These are phyloP conservation scores for Camptophora hylomeconis DNA, from an alignment of 2,329 filamentous ascomycete species.

Conservation along the genomic window DNA sequence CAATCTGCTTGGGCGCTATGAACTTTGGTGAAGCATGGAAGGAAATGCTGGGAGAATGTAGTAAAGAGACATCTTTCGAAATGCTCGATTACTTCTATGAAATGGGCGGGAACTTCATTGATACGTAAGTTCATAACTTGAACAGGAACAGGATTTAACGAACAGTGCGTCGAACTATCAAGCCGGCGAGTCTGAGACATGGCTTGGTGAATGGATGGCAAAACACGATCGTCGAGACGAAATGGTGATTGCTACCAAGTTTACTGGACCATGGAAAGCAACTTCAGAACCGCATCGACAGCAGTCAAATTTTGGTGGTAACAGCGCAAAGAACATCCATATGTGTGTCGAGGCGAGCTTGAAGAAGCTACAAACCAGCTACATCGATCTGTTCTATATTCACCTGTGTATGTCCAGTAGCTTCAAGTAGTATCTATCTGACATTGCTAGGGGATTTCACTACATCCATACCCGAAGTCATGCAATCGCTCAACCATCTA, in stretches of 20 bases:
- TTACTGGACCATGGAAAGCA: conserved; percentile 26
- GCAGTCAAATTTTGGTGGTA: conserved; percentile 31
- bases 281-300: conserved; percentile 7
- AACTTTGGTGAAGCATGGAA: conserved; percentile 41
- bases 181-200: conserved; percentile 32
- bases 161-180: conserved; percentile 28
- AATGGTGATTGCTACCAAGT: conserved; percentile 44
- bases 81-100: conserved; percentile 36
- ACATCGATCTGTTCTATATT: conserved; percentile 25
- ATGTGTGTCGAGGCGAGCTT: conserved; percentile 22
- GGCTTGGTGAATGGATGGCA: conserved; percentile 40
- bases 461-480: conserved; percentile 52
- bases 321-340: conserved; percentile 22
- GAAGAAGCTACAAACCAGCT: conserved; percentile 23
- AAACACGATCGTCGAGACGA: conserved; percentile 32
- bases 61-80: conserved; percentile 31
- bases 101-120: conserved; percentile 40
- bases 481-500: conserved; percentile 53
- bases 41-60: conserved; percentile 21
- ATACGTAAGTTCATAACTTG: conserved; percentile 30
- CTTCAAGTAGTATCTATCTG: too few relatives aligned
- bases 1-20: conserved; percentile 42
- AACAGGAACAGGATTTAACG: too few relatives aligned
- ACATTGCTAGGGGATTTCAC: conserved; percentile 58
- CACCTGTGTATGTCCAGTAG: too few relatives aligned